Base-by-base conservation (phyloP, 306 rosid genomes). In the Arachis stenosperma region DNA sequence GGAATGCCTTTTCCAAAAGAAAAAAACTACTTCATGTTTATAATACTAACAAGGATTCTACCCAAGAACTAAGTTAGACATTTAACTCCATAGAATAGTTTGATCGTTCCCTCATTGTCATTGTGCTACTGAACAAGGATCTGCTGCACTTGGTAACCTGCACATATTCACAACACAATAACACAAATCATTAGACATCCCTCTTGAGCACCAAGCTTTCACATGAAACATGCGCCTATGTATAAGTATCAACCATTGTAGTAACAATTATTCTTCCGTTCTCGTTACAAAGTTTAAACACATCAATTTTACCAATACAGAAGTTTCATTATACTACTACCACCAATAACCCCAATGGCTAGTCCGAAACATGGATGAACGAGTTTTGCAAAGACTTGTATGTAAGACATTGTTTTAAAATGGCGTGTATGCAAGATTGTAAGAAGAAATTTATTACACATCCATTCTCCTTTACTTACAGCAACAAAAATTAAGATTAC, bases 41-140 rank as follows among this genome's bases (percentile, higher is more conserved):
- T 3, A 30, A 46, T 42, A 60, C 22, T 13, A 30, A 29, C 57
- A 43, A 12, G 4, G n/a, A 46, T 44, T 46, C 17, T 29, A 41
- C n/a, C 47, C 54, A 42, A 46, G 9, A 65, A 65, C 55, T 43
- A 42, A 29, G 53, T 9, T 75, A 2, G 36, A 65, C n/a, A 37
- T 14, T 43, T 12, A 9, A 11, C n/a, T 3, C 22, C 64, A 15
- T 8, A 14, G 3, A 53, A 51, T 41, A 30, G 57, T 42, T 48
- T 10, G 8, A 2, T 37, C 54, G 69, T 53, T 64, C 2, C 46
- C 14, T 36, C 46, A 37, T 4, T n/a, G 4, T 44, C 55, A 75
- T 29, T 76, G 82, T 12, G 78, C 67, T 64, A 64, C 78, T 2
- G 84, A 73, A 76, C 73, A 81, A 37, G 75, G 29, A 10, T 62